phyloP scores from a whole-genome alignment of 2,329 filamentous ascomycete species.

The Arthrobotrys entomopaga region DNA sequence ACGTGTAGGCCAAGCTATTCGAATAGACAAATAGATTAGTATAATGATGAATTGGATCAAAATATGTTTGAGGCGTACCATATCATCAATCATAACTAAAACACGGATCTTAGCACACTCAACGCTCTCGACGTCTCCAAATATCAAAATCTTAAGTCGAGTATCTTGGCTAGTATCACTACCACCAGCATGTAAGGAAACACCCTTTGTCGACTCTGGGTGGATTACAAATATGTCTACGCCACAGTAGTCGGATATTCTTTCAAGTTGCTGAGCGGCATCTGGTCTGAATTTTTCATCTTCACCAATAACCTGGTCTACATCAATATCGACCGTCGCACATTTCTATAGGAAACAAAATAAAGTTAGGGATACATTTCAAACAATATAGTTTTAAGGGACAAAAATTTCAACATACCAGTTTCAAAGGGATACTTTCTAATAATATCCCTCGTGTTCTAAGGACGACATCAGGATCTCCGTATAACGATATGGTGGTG shows the following conservation, averaged over 20 bases:
- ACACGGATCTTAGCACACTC: conserved; percentile 97
- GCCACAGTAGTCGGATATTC: conserved; percentile 85
- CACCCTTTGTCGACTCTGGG: conserved; percentile 60
- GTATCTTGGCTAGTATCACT: conserved; percentile 83
- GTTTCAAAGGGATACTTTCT: conserved; percentile 58
- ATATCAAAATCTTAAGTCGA: conserved; percentile 90
- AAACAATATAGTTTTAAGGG: conserved; percentile 15
- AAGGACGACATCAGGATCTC: conserved; percentile 58
- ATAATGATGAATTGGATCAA: conserved; percentile 58
- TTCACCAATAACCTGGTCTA: conserved; percentile 85
- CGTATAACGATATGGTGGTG: conserved; percentile 59
- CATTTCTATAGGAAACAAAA: conserved; percentile 73
- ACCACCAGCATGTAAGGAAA: conserved; percentile 79
- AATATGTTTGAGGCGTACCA: conserved; percentile 48
- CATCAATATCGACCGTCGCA: conserved; percentile 91
- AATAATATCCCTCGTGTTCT: conserved; percentile 58
- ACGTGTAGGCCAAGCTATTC: conserved; percentile 75
- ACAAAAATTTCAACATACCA: conserved; percentile 56
- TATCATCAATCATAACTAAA: conserved; percentile 90
- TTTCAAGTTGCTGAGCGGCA: conserved; percentile 85
- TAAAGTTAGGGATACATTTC: not conserved
- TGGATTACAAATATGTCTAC: conserved; percentile 96
- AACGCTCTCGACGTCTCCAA: conserved; percentile 91
- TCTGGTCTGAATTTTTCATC: conserved; percentile 75
- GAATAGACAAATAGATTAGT: conserved; percentile 9